These are phyloP conservation scores for Crithidia acanthocephali DNA, from an alignment of 208 protist species.

Conservation along the genomic window DNA sequence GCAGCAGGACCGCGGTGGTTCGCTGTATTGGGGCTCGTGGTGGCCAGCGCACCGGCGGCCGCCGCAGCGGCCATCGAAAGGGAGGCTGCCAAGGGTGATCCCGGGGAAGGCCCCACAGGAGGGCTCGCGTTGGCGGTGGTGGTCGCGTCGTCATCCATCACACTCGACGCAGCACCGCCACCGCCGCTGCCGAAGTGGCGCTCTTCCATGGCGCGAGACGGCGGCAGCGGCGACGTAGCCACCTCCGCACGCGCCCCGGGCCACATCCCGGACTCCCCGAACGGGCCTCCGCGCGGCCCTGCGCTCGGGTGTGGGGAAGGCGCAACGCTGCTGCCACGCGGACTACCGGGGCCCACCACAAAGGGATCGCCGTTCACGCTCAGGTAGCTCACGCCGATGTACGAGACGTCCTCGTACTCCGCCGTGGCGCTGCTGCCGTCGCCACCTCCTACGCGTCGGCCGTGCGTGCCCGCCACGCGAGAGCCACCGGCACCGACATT, in stretches of 20 bases:
- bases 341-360: background rate
- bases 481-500: background rate
- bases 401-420: slow-evolving; percentile 17
- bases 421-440: background rate
- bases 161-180: background rate
- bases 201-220: slow-evolving; percentile 24
- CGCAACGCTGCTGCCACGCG: background rate
- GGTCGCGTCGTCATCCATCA: slow-evolving; percentile 7
- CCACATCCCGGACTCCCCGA: slow-evolving; percentile 6
- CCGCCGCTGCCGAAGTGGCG: background rate
- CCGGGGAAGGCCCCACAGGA: background rate
- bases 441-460: slow-evolving; percentile 6
- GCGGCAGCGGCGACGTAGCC: slow-evolving; percentile 8
- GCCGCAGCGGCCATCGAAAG: background rate
- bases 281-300: background rate
- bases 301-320: slow-evolving; percentile 11
- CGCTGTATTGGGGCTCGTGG: slow-evolving; percentile 8
- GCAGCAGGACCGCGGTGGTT: background rate
- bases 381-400: slow-evolving; percentile 29
- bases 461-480: background rate
- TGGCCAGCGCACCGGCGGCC: background rate
- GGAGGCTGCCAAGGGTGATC: slow-evolving; percentile 3
- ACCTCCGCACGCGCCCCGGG: slow-evolving; percentile 5
- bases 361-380: slow-evolving; percentile 3
- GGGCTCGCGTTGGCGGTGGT: slow-evolving; percentile 1